Base-by-base conservation (phyloP, 208 protist species). In the Trypanosoma vivax region DNA sequence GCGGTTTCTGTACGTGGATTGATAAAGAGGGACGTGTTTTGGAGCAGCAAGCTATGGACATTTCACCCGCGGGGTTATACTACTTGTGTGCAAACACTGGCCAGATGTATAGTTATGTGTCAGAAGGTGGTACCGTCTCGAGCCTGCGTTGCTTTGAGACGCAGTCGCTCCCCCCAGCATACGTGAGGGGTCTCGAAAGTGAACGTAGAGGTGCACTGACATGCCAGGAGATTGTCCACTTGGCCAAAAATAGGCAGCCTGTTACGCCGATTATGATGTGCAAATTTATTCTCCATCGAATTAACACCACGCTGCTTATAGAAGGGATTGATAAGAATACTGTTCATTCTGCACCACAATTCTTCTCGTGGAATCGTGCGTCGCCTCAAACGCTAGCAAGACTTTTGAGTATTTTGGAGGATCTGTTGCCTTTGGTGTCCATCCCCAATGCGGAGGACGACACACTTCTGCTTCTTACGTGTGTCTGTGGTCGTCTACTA, bases 1-100 rank as follows among this genome's bases (percentile, higher is more conserved):
- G 70, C 23, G 67, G 69, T n/a, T 57, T 73, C 27, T 79, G 74
- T 2, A 94, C 87, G n/a, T 94, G 87, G 83, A 68, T 91, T 14
- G 56, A 69, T 43, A 46, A 33, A 25, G 59, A 83, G 35, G 87
- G 81, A 11, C 62, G 50, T 14, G 65, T 93, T 37, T 64, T 90
- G 27, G 86, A 90, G 58, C 82, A 93, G 46, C 48, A 42, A n/a
- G 64, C 67, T 29, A 52, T 70, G 25, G 76, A 74, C 43, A 43
- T 88, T 27, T 43, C 49, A 23, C 43, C 47, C 5, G 51, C 60
- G n/a, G 64, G 68, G 30, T 47, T 63, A 37, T 83, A 73, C 46
- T 88, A 66, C 50, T 61, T 80, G 6, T 81, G 65, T 31, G 65
- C 58, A 9, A 19, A 60, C 13, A 66, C 59, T 1, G 62, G 60